Evolutionary conservation across 2,329 filamentous ascomycete species (phyloP).

Genomic region (Arthrobotrys conoides): DNA sequence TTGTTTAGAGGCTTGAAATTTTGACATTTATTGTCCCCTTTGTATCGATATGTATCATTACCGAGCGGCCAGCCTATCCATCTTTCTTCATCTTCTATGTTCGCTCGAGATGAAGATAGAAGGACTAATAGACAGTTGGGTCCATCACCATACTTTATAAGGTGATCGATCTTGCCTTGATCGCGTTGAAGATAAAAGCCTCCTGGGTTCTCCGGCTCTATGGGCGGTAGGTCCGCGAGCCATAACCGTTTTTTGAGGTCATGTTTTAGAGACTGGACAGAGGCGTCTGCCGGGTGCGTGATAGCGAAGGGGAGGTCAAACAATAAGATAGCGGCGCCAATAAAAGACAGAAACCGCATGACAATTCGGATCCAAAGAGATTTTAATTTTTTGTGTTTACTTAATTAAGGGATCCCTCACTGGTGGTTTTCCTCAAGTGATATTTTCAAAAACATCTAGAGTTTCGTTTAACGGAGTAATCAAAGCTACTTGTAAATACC

Average conservation of each 20-base stretch:
- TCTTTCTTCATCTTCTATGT: not conserved
- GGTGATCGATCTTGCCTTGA: not conserved
- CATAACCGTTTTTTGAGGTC: not conserved
- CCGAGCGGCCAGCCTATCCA: constrained; percentile 23
- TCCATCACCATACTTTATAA: not conserved
- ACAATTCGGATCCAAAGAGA: not conserved
- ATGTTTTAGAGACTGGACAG: not conserved
- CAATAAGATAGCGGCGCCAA: not conserved
- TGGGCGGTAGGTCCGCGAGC: not conserved
- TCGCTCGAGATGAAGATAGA: not conserved
- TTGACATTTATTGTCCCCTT: constrained; percentile 7
- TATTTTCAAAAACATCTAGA: too few relatives aligned
- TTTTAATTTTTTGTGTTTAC: too few relatives aligned
- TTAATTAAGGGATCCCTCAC: too few relatives aligned
- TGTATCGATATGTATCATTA: not conserved
- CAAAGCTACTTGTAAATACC: too few relatives aligned
- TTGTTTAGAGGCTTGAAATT: constrained; percentile 9
- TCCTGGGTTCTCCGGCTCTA: not conserved
- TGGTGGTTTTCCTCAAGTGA: too few relatives aligned
- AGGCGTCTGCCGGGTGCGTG: not conserved
- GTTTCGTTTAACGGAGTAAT: too few relatives aligned
- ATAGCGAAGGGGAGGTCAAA: not conserved
- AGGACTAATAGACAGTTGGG: not conserved
- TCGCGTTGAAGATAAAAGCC: not conserved
- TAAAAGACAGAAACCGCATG: not conserved